These are phyloP conservation scores for Pichia sp. DNA, from an alignment of 1,139 yeast species.

Conservation along the genomic window DNA sequence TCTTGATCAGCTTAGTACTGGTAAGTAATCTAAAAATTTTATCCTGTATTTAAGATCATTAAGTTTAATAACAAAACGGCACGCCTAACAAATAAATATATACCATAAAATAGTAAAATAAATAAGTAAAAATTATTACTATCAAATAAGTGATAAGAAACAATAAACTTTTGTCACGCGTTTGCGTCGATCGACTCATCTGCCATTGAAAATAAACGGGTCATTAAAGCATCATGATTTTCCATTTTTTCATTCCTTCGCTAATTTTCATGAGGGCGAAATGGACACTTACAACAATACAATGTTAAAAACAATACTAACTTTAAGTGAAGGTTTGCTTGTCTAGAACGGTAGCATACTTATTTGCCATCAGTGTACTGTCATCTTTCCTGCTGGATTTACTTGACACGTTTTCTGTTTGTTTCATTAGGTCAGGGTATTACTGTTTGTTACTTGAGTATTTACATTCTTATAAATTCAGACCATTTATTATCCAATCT, in stretches of 20 bases:
- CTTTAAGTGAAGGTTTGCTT: background rate
- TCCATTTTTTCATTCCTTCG: background rate
- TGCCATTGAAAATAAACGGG: constrained; percentile 1
- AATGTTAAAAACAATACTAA: constrained; percentile 1
- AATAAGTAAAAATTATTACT: no score
- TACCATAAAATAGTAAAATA: no score
- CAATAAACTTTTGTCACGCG: no score
- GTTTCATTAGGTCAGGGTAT: constrained; percentile 1
- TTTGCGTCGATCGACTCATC: constrained; percentile 15
- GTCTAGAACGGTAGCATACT: constrained; percentile 8
- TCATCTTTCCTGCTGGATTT: constrained; percentile 8
- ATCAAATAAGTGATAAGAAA: no score
- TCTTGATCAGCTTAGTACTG: no score
- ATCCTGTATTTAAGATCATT: no score
- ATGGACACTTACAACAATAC: background rate
- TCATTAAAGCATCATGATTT: constrained; percentile 5
- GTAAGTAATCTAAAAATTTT: no score
- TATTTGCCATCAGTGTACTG: constrained; percentile 13
- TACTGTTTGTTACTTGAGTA: background rate
- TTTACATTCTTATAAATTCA: background rate
- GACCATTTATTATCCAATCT: background rate
- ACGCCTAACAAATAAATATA: no score
- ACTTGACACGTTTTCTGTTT: constrained; percentile 6
- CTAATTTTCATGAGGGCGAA: constrained; percentile 10
- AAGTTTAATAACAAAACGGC: no score